Evolutionary conservation across 768 basidiomycete genomes (phyloP), one percentile per base, ranked within the genome.

Genomic region (Vararia minispora): DNA sequence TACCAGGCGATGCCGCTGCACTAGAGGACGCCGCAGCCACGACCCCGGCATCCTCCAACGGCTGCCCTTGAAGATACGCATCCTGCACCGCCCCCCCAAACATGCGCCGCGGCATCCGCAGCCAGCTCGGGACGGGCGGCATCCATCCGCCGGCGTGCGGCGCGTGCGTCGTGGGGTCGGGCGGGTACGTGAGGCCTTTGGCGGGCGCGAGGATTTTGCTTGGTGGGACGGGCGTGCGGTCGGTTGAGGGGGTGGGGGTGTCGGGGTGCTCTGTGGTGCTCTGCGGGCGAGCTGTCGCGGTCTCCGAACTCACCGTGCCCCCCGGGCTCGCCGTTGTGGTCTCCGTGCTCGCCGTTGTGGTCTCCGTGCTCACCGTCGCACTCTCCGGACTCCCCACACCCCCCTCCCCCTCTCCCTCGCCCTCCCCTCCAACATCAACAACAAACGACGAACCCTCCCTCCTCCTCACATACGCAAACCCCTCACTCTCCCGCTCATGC

Each of bases 381-480:
- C n/a, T n/a, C n/a, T n/a, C n/a, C n/a, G n/a, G n/a, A n/a, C n/a
- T n/a, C n/a, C n/a, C n/a, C n/a, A n/a, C n/a, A n/a, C n/a, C n/a
- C n/a, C n/a, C n/a, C n/a, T n/a, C n/a, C n/a, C n/a, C n/a, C n/a
- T n/a, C n/a, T n/a, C n/a, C n/a, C n/a, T n/a, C n/a, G n/a, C n/a
- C n/a, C n/a, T n/a, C n/a, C n/a, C n/a, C n/a, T n/a, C n/a, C n/a
- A n/a, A n/a, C n/a, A n/a, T n/a, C n/a, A n/a, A n/a, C 45, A 26
- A 86, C 61, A 44, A 85, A 83, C 9, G 64, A 66, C 34, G 69
- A 62, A 11, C 66, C 37, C 20, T 47, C 60, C 29, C 71, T 64
- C 51, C 70, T 77, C 35, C 69, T 68, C 38, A 87, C 68, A 50
- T 85, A 76, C 5, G 81, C 84, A 52, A 79, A 86, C 31, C 78